Base-by-base conservation (phyloP, 2,329 filamentous ascomycete genomes). In the Curvularia sp. region DNA sequence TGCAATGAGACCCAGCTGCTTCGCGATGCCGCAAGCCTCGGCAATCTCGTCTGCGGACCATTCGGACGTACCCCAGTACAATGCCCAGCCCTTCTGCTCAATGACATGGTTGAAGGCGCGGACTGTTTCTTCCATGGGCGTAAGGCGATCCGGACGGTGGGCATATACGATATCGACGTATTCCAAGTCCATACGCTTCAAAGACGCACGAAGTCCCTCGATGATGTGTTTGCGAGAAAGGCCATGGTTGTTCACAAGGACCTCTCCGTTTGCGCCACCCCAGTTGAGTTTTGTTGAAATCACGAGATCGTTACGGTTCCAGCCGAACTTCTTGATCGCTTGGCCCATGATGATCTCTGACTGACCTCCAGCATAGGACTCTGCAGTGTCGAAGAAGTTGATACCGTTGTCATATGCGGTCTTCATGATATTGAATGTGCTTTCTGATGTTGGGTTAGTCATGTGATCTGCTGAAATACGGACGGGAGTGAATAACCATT, bases 41-140 rank as follows among this genome's bases (percentile, higher is more conserved):
- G 79, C 82, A 71, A 88, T 87, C 75, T 88, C 84, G n/a, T 77
- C 75, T 2, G 85, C 84, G 43, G 73, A 79, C 85, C 85, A 88
- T 71, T 88, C 85, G 1, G 79, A 82, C 0, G 86, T 88, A 50
- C 85, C 85, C 85, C 85, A 88, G 78, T 88, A 88, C 66, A 91
- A 84, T 2, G 87, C 86, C 79, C 89, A 87, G 59, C 88, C 88
- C 2, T 82, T 83, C 2, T 81, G 82, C 72, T 87, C 82, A 70
- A 91, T 89, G 49, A 91, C 77, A 74, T 90, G 83, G 79, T 90
- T 90, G 80, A 91, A 91, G 41, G 85, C 87, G 51, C 88, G 85
- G 30, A 91, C 88, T 0, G 84, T 87, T 77, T 91, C 89, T 73
- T 90, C 87, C 79, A 91, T 90, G 4, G 88, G 88, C 0, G 88